These are phyloP conservation scores for Diaporthe citrichinensis DNA, from an alignment of 2,329 filamentous ascomycete species.

Conservation along the genomic window DNA sequence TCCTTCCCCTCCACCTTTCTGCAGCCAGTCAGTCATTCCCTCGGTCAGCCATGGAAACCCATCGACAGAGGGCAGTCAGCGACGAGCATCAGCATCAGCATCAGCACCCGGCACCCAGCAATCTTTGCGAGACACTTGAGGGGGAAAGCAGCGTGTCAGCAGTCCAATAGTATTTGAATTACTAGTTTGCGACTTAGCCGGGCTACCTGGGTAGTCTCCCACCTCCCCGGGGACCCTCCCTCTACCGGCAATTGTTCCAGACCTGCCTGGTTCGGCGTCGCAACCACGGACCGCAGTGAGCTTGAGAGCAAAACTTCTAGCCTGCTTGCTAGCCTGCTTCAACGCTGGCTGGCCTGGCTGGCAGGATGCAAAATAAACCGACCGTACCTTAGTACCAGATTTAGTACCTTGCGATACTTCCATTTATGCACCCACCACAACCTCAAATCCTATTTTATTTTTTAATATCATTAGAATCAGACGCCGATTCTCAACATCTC, in stretches of 20 bases:
- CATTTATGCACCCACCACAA: too few species aligned
- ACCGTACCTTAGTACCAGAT: too few species aligned
- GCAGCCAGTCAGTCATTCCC: background rate
- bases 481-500: too few species aligned
- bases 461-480: too few species aligned
- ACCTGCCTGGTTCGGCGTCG: slow-evolving; percentile 19
- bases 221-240: background rate
- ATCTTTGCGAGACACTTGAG: slow-evolving; percentile 7
- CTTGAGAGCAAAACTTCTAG: slow-evolving; percentile 23
- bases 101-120: background rate
- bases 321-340: slow-evolving; percentile 19
- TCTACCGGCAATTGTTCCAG: slow-evolving; percentile 6
- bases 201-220: background rate
- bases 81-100: background rate
- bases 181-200: background rate
- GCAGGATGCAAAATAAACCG: too few species aligned
- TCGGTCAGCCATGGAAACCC: slow-evolving; percentile 14
- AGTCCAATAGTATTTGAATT: background rate
- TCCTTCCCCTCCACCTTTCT: slow-evolving; percentile 15
- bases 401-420: too few species aligned
- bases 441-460: too few species aligned
- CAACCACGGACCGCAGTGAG: slow-evolving; percentile 19
- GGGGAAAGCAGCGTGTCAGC: background rate
- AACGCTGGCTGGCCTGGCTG: background rate
- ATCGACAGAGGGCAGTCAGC: background rate